These are phyloP conservation scores for Austroboletus rostrupii DNA, from an alignment of 1,284 basidiomycete species.

Conservation along the genomic window DNA sequence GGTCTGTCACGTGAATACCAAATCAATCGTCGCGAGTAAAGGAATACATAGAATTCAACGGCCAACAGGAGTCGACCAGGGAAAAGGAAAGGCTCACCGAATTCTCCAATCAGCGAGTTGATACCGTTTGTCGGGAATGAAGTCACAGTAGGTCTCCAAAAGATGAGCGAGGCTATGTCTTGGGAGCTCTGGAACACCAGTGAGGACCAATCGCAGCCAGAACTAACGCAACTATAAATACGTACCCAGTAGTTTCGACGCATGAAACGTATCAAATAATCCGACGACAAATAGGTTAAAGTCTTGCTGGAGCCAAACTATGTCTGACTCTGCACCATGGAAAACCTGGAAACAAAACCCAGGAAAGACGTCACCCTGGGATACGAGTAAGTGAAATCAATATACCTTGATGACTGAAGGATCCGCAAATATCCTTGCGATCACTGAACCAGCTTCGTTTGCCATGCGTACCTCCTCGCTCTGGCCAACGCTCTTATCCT, in stretches of 20 bases:
- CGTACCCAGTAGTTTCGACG: constrained; percentile 79
- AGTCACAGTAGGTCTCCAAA: constrained; percentile 87
- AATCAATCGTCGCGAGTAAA: background rate
- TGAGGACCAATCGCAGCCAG: constrained; percentile 4
- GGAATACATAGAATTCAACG: background rate
- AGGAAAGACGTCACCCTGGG: background rate
- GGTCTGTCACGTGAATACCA: constrained; percentile 46
- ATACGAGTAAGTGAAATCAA: background rate
- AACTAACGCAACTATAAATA: background rate
- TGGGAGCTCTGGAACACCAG: constrained; percentile 58
- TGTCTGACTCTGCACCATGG: constrained; percentile 93
- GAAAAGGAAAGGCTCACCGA: constrained; percentile 43
- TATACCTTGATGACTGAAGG: constrained; percentile 81
- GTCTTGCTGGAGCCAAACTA: constrained; percentile 95
- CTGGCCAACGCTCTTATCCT: constrained; percentile 10
- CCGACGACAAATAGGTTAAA: constrained; percentile 93
- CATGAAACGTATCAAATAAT: constrained; percentile 95
- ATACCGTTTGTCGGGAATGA: constrained; percentile 92
- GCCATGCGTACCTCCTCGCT: constrained; percentile 18
- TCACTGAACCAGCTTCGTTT: constrained; percentile 51
- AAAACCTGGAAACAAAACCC: constrained; percentile 55
- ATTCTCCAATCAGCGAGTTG: constrained; percentile 98
- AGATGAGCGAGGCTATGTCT: constrained; percentile 81
- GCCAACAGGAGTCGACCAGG: background rate
- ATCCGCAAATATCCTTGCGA: constrained; percentile 66